Conservation (phyloP, 2,329 filamentous ascomycete species). For the Penicillium sp. region DNA sequence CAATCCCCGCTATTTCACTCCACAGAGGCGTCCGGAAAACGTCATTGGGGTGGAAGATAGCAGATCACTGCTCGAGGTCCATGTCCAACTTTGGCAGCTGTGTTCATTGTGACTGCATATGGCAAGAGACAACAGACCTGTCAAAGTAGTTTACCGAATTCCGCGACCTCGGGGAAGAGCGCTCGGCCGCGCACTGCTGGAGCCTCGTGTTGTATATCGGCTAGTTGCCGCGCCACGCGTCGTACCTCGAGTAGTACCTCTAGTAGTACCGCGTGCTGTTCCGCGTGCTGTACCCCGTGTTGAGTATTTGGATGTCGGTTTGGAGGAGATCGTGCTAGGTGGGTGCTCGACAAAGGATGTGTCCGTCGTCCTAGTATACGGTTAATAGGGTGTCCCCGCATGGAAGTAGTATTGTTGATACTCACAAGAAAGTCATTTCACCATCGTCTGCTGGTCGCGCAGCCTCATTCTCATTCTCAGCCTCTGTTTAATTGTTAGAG, state of each 20-base stretch:
- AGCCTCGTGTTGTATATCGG: constrained; percentile 41
- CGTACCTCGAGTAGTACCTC: constrained; percentile 18
- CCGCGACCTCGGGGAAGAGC: constrained; percentile 43
- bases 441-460: constrained; percentile 49
- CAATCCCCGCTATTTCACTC: neutral
- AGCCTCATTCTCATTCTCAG: constrained; percentile 32
- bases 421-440: constrained; percentile 84
- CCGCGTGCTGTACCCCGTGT: constrained; percentile 29
- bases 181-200: constrained; percentile 34
- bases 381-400: neutral
- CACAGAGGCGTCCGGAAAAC: neutral
- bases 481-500: constrained; percentile 30
- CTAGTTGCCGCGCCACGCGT: constrained; percentile 23
- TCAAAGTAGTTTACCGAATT: constrained; percentile 28
- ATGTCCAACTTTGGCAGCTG: neutral
- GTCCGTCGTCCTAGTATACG: constrained; percentile 71
- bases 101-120: neutral
- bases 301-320: constrained; percentile 39
- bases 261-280: constrained; percentile 24
- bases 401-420: constrained; percentile 4
- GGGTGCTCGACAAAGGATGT: constrained; percentile 90
- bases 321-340: constrained; percentile 50
- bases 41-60: neutral
- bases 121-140: neutral
- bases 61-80: neutral